Evolutionary conservation across 176 grass and related monocot species (phyloP), one percentile per base, ranked within the genome.

Genomic region (Carex kokanica): DNA sequence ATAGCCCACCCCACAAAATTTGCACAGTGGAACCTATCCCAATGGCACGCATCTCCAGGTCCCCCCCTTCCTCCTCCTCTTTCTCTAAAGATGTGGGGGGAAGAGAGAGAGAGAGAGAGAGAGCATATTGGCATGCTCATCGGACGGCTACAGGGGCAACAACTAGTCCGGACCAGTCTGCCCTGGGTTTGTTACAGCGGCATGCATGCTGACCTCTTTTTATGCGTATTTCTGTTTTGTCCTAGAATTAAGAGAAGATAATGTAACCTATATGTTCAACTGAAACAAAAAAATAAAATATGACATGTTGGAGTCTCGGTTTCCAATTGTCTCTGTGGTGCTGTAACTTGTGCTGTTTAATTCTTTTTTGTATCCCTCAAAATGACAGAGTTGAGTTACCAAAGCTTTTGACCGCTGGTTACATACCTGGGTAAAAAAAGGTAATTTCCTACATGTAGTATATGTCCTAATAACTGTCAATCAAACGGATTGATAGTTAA

Each of bases 11-110:
- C 78, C 78, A 59, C 78, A 81, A 60, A 81, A 81, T 81, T 81
- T 81, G 29, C 58, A 80, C 56, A 81, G n/a, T 81, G 73, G 73
- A 77, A 6, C 13, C 45, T 40, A 82, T 82, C 56, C 56, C 56
- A 82, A 82, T 64, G 78, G 80, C 80, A 63, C 61, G 80, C 40
- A 82, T 82, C 80, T 65, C 80, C 60, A 63, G 62, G 80, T 82
- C 58, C 80, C 60, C 79, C 36, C 69, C 78, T n/a, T n/a, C n/a
- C n/a, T 41, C 11, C 41, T 54, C 5, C 4, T 64, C 59, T 62
- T 38, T 66, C 40, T 81, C 61, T 45, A 63, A 81, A 81, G 79
- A 77, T 53, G 72, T 68, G 64, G 64, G 64, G 64, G 15, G 5
- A 68, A 27, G 63, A 66, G 64, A 66, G 64, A 67, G 64, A 67